Conservation (phyloP, 139 green algal genomes). For the Chlamydomonas sphaeroides region DNA sequence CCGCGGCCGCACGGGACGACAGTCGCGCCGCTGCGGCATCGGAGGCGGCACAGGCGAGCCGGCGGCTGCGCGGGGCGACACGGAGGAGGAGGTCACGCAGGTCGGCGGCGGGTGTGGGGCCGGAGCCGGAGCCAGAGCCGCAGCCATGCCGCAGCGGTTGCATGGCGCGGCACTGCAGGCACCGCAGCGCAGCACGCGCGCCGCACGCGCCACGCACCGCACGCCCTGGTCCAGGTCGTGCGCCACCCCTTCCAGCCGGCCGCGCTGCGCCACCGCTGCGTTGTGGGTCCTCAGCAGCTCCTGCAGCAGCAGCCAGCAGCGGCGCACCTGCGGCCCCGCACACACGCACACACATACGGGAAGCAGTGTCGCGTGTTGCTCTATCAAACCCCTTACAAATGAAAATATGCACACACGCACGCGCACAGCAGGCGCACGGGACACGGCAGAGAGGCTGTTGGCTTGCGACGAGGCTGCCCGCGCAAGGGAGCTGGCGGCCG, state of each 20-base stretch:
- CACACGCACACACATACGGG: neutral
- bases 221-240: neutral
- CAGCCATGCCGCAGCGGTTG: too few relatives aligned
- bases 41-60: neutral
- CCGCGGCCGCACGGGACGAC: neutral
- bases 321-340: neutral
- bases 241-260: neutral
- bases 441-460: too few relatives aligned
- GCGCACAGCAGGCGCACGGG: too few relatives aligned
- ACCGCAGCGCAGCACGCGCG: too few relatives aligned
- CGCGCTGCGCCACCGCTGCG: constrained; percentile 7
- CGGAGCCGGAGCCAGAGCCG: too few relatives aligned
- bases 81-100: neutral
- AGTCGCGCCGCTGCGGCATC: neutral
- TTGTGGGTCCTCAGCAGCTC: constrained; percentile 30
- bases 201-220: neutral
- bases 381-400: neutral
- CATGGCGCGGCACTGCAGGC: too few relatives aligned
- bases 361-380: neutral
- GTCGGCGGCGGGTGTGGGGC: neutral
- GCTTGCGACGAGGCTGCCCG: too few relatives aligned
- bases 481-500: too few relatives aligned
- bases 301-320: constrained; percentile 18
- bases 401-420: neutral
- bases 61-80: neutral